Conservation (phyloP, 176 grass and related monocot genomes). For the Zoysia pacifica region DNA sequence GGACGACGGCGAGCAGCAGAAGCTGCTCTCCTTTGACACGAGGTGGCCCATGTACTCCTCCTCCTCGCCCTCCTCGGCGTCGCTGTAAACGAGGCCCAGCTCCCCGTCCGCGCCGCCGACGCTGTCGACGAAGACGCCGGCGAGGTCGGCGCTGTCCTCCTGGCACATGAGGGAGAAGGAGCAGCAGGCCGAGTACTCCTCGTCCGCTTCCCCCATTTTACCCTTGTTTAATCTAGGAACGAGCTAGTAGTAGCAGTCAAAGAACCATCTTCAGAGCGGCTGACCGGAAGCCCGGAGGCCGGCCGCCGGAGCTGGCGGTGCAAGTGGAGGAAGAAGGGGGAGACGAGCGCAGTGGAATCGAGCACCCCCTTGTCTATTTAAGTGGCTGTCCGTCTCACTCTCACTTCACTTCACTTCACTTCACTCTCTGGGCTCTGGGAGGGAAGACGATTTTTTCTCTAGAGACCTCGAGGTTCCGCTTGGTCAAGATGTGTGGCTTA, state of each 20-base stretch:
- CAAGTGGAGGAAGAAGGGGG: not conserved
- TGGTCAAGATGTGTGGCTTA: conserved; percentile 37
- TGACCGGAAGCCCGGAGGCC: not conserved
- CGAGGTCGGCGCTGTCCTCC: conserved; percentile 61
- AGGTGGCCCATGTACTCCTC: conserved; percentile 74
- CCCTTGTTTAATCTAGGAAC: not conserved
- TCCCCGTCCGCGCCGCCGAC: not conserved
- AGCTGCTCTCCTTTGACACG: conserved; percentile 69
- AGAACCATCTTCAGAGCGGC: conserved; percentile 12
- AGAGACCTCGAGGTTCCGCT: conserved; percentile 5
- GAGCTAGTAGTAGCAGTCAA: not conserved
- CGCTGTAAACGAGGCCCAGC: not conserved
- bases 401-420: not conserved
- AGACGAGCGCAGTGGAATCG: conserved; percentile 24
- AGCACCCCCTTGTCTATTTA: conserved; percentile 20
- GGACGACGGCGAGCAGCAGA: conserved; percentile 20
- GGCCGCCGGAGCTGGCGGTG: conserved; percentile 40
- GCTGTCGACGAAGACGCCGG: not conserved
- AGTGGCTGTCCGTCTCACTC: not conserved
- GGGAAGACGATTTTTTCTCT: not conserved
- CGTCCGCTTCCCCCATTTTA: conserved; percentile 44
- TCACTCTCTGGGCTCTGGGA: not conserved
- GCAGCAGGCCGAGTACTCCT: conserved; percentile 23
- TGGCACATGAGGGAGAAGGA: conserved; percentile 80
- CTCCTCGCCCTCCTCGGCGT: not conserved